These are phyloP conservation scores for Salix caprea DNA, from an alignment of 345 rosid species.

Conservation along the genomic window DNA sequence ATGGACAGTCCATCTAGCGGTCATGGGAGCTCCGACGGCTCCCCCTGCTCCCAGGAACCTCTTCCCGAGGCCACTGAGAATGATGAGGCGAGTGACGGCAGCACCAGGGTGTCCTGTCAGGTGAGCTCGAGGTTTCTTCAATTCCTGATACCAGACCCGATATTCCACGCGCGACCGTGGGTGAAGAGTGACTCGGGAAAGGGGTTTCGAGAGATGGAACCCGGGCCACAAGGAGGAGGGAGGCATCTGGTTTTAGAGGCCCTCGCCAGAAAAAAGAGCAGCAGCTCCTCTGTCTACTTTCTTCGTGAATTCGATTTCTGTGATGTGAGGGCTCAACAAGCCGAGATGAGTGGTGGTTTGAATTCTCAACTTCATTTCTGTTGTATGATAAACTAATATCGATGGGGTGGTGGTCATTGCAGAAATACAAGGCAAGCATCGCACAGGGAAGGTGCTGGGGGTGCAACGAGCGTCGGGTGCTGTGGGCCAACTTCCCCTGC, in stretches of 20 bases:
- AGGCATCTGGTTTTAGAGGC: slow-evolving; percentile 55
- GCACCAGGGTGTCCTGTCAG: background rate
- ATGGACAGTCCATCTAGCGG: background rate
- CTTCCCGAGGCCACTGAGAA: slow-evolving; percentile 12
- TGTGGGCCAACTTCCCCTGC: slow-evolving; percentile 72
- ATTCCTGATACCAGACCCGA: slow-evolving; percentile 28
- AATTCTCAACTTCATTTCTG: too few species aligned
- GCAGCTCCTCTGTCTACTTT: slow-evolving; percentile 43
- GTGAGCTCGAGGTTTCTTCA: slow-evolving; percentile 9
- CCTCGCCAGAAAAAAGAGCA: slow-evolving; percentile 44
- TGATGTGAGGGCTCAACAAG: slow-evolving; percentile 36
- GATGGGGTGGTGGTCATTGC: background rate
- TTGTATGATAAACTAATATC: too few species aligned
- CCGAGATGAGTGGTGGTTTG: background rate
- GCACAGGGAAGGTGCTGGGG: slow-evolving; percentile 50
- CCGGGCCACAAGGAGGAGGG: slow-evolving; percentile 14
- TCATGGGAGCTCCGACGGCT: slow-evolving; percentile 12
- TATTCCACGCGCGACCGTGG: slow-evolving; percentile 16
- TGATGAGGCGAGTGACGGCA: slow-evolving; percentile 14
- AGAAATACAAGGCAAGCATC: slow-evolving; percentile 10
- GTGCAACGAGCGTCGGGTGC: slow-evolving; percentile 43
- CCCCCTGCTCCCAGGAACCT: slow-evolving; percentile 19
- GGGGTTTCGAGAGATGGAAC: slow-evolving; percentile 6
- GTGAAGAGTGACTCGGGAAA: background rate
- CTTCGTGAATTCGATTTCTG: slow-evolving; percentile 72